Conservation (phyloP, 176 grass and related monocot species). For the Musa beccarii region DNA sequence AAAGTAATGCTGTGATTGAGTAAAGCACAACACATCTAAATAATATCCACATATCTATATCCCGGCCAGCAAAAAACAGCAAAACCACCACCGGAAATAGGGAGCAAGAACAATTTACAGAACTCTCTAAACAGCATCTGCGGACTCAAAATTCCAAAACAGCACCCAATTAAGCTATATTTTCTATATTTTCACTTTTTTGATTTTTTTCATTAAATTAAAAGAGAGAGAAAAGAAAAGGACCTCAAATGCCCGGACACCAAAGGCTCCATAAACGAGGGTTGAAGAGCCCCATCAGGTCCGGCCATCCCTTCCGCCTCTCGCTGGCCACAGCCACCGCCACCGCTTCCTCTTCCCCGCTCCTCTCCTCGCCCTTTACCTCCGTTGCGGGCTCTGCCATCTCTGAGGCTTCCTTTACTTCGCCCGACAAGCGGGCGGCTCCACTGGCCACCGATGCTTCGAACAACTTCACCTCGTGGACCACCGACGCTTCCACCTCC, state of each 20-base stretch:
- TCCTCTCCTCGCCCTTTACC: neutral
- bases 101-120: too few species aligned
- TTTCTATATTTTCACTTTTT: neutral
- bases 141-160: too few species aligned
- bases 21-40: too few species aligned
- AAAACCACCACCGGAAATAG: too few species aligned
- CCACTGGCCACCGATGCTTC: too few species aligned
- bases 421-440: neutral
- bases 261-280: conserved; percentile 40
- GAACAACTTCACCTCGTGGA: neutral
- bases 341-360: neutral
- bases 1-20: too few species aligned
- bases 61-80: too few species aligned
- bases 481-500: neutral
- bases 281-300: conserved; percentile 34
- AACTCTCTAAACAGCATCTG: too few species aligned
- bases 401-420: conserved; percentile 8
- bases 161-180: neutral
- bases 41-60: too few species aligned
- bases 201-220: neutral
- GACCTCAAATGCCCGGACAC: conserved; percentile 17
- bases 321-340: conserved; percentile 12
- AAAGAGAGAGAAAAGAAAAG: neutral
- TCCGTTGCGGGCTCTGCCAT: neutral
- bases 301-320: conserved; percentile 38